phyloP scores from a whole-genome alignment of 23 red algal genomes.

The Gracilariopsis chorda region DNA sequence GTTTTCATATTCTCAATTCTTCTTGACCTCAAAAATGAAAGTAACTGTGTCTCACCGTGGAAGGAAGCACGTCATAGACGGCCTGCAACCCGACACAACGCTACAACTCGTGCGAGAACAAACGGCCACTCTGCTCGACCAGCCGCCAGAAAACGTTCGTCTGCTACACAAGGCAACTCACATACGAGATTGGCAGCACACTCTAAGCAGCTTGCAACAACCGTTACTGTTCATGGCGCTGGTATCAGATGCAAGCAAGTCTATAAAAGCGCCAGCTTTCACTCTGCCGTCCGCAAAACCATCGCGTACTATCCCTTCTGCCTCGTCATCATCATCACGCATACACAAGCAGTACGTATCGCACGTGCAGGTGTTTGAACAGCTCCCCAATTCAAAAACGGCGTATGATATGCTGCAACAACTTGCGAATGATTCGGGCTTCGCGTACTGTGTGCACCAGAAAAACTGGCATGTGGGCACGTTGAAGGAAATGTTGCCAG shows the following conservation, averaged over 20 bases:
- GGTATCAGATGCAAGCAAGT: neutral
- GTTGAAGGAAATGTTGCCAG: constrained; percentile 83
- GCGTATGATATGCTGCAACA: constrained; percentile 56
- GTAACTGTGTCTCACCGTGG: neutral
- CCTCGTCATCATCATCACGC: neutral
- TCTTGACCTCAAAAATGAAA: too few species aligned
- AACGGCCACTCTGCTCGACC: neutral
- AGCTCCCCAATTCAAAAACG: neutral
- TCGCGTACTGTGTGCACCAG: constrained; percentile 61
- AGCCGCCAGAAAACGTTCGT: neutral
- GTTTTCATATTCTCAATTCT: too few species aligned
- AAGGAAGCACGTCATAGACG: neutral
- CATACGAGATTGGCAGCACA: neutral
- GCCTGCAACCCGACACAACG: neutral
- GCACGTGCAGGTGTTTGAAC: neutral
- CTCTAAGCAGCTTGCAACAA: neutral
- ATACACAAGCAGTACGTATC: neutral
- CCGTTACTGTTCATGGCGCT: neutral
- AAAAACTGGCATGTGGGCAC: constrained; percentile 66
- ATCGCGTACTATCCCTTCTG: neutral
- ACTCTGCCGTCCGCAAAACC: neutral
- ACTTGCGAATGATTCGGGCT: constrained; percentile 68
- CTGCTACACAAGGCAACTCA: neutral
- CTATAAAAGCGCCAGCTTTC: neutral
- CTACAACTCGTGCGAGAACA: neutral